phyloP scores from a whole-genome alignment of 805 yeast species.

The Candida nonsorbophila region DNA sequence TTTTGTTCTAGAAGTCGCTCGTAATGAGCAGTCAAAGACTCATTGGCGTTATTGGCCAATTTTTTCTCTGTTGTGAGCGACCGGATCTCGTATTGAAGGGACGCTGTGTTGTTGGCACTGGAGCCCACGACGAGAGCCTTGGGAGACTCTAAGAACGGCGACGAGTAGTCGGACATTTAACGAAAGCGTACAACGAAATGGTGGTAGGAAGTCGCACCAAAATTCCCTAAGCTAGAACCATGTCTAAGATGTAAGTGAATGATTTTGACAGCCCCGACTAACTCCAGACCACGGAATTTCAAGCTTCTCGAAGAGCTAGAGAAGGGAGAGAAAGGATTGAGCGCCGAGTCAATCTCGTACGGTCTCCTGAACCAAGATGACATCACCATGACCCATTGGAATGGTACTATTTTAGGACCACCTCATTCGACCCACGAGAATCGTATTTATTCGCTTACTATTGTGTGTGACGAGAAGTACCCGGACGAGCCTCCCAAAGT shows the following conservation, averaged over 20 bases:
- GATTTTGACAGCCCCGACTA: too few species aligned
- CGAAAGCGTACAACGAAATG: too few species aligned
- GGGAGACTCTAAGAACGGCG: constrained; percentile 25
- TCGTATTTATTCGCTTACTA: constrained; percentile 78
- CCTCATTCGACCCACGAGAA: constrained; percentile 89
- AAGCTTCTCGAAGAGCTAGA: constrained; percentile 93
- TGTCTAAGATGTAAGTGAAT: constrained; percentile 47
- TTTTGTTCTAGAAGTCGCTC: constrained; percentile 25
- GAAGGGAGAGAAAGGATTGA: constrained; percentile 96
- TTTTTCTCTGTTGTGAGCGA: constrained; percentile 28
- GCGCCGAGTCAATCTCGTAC: constrained; percentile 94
- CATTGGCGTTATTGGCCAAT: constrained; percentile 22
- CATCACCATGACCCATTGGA: constrained; percentile 92
- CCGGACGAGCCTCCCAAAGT: constrained; percentile 90
- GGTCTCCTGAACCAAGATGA: constrained; percentile 90
- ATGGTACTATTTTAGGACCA: constrained; percentile 96
- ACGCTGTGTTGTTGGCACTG: constrained; percentile 10
- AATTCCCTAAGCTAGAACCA: constrained; percentile 7
- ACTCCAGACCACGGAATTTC: constrained; percentile 79
- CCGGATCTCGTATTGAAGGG: constrained; percentile 27
- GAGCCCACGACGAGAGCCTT: constrained; percentile 2
- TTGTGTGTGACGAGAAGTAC: constrained; percentile 77
- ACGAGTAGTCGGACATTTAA: constrained; percentile 7
- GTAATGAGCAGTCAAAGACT: constrained; percentile 15
- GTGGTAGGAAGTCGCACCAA: too few species aligned